These are phyloP conservation scores for Shiraia bambusicola DNA, from an alignment of 2,329 filamentous ascomycete species.

Conservation along the genomic window DNA sequence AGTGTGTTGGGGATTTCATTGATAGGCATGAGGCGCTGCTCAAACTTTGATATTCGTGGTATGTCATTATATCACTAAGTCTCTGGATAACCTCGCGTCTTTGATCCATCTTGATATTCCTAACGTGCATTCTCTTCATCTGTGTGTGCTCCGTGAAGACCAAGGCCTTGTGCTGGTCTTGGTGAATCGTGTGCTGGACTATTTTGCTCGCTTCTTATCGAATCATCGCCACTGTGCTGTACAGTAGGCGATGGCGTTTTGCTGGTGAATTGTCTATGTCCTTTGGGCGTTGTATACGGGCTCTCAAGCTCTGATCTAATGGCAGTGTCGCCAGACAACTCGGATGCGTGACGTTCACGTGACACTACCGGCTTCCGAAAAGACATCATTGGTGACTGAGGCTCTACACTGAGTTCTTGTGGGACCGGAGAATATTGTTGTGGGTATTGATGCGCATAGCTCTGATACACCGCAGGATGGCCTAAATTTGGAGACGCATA, in stretches of 20 bases:
- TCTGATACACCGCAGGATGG: neutral
- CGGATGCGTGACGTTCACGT: constrained; percentile 2
- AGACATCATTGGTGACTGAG: neutral
- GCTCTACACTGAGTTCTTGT: constrained; percentile 14
- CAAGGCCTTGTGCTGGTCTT: neutral
- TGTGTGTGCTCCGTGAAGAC: neutral
- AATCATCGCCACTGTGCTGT: too few species aligned
- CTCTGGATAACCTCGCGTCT: too few species aligned
- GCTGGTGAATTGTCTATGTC: neutral
- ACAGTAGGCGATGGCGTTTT: neutral
- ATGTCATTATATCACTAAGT: too few species aligned
- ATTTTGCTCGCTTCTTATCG: neutral
- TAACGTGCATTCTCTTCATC: neutral
- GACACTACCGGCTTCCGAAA: neutral
- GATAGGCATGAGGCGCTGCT: constrained; percentile 18
- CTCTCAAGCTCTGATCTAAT: constrained; percentile 7
- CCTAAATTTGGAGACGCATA: constrained; percentile 7
- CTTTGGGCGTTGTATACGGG: constrained; percentile 1
- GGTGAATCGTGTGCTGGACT: neutral
- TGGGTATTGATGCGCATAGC: constrained; percentile 1
- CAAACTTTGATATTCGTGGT: neutral
- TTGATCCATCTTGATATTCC: too few species aligned
- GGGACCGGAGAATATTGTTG: constrained; percentile 3
- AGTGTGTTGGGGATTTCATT: constrained; percentile 22
- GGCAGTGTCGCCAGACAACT: constrained; percentile 10